Conservation (phyloP, 371 early-diverging fungal genomes). For the Mortierella sp. region DNA sequence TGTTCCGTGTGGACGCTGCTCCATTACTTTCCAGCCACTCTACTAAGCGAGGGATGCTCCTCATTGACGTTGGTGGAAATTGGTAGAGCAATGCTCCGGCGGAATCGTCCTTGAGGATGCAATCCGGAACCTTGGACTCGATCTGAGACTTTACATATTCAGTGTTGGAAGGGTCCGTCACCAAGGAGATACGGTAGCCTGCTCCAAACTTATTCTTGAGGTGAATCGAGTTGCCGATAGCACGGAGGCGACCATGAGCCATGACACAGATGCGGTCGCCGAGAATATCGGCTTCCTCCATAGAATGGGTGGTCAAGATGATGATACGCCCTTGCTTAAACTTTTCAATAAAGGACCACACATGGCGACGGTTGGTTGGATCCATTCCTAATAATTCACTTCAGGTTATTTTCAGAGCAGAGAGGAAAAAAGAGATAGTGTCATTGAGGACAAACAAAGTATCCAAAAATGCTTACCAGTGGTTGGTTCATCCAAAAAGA, state of each 20-base stretch:
- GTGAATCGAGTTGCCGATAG: constrained; percentile 72
- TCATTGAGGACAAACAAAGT: neutral
- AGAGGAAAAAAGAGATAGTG: neutral
- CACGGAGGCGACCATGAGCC: constrained; percentile 75
- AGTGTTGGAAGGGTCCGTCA: constrained; percentile 54
- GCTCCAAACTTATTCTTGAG: constrained; percentile 78
- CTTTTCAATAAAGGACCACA: constrained; percentile 79
- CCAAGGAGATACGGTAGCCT: constrained; percentile 68
- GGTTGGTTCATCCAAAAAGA: constrained; percentile 85
- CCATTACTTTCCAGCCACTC: constrained; percentile 61
- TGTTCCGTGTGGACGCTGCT: neutral
- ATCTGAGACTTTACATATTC: constrained; percentile 56
- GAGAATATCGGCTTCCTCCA: constrained; percentile 81
- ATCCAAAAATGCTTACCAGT: constrained; percentile 57
- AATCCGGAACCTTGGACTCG: constrained; percentile 61
- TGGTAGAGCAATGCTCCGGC: constrained; percentile 75
- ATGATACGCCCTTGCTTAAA: constrained; percentile 77
- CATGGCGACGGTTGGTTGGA: constrained; percentile 78
- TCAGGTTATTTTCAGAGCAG: neutral
- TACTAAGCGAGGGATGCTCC: constrained; percentile 62
- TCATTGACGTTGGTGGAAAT: constrained; percentile 60
- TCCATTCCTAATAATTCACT: constrained; percentile 69
- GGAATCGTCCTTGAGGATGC: constrained; percentile 72
- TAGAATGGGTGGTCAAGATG: constrained; percentile 77
- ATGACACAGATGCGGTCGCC: constrained; percentile 79